Base-by-base conservation (phyloP, 164 flowering plant species). In the Annona squamosa region DNA sequence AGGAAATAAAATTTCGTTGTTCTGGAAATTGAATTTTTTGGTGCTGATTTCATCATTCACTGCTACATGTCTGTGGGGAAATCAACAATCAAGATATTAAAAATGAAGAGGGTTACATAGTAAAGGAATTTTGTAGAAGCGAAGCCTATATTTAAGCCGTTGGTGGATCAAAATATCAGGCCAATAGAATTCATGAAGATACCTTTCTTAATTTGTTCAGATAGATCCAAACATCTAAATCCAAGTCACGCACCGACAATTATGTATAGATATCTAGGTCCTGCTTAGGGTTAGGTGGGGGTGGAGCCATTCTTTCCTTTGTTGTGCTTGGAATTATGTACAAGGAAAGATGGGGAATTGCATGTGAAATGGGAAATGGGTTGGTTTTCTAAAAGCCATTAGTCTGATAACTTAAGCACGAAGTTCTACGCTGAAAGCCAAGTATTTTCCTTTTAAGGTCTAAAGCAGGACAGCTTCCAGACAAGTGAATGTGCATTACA, bases 241-340 rank as follows among this genome's bases (percentile, higher is more conserved):
- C 37, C 37, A 26, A 26, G 37, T 26, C 37, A 26, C 37, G 37
- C 37, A 26, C 37, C 37, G 37, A 1, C 37, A 26, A 26, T 26
- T 26, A 26, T 26, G 37, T 26, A 26, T 26, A 46, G 37, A 26
- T 67, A 41, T 62, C 42, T 10, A 37, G 74, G 57, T 48, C 41
- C 63, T 65, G 72, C 72, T 68, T 47, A 26, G 37, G 1, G 37
- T 26, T 26, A 1, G 68, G 73, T 13, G 67, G 68, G 42, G 71
- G 65, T 42, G 61, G 59, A 26, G 65, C 57, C 63, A 66, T 70
- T 63, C 74, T 62, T 42, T 45, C 61, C 71, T 76, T 71, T 68
- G 37, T 71, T 52, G 47, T 69, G 68, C 69, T 64, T 68, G 72
- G 26, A 69, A 56, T 48, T 52, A 67, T 67, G 46, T 7, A 63